Evolutionary conservation across 169 alveolate genomes (phyloP).

Genomic region (Eimeria necatrix): DNA sequence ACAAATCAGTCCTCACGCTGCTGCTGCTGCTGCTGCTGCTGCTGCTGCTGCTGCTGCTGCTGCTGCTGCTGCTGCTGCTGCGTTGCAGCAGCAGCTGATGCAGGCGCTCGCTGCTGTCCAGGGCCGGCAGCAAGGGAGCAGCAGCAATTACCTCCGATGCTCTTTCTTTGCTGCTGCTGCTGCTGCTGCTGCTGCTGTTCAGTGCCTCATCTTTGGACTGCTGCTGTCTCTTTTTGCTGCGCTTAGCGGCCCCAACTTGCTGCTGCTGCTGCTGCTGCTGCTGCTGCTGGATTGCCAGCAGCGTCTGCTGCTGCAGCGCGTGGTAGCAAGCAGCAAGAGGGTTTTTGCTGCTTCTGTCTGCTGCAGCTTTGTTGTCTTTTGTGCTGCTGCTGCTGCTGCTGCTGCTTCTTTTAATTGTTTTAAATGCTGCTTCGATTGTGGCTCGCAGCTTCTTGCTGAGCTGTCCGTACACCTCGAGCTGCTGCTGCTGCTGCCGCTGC

Average conservation of each 20-base stretch:
- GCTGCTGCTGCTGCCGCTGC: not conserved
- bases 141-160: not conserved
- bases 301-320: not conserved
- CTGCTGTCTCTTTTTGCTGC: too few relatives aligned
- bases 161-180: not conserved
- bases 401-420: not conserved
- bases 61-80: not conserved
- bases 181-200: too few relatives aligned
- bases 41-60: too few relatives aligned
- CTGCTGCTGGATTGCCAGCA: not conserved
- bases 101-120: not conserved
- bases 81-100: not conserved
- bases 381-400: slow-evolving; percentile 18
- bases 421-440: not conserved
- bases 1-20: not conserved
- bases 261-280: slow-evolving; percentile 9
- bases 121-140: slow-evolving; percentile 15
- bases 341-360: too few relatives aligned
- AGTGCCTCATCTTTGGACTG: too few relatives aligned
- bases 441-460: not conserved
- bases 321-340: slow-evolving; percentile 15
- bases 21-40: slow-evolving; percentile 23
- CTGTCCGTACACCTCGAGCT: slow-evolving; percentile 20
- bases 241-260: too few relatives aligned
- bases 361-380: too few relatives aligned